Evolutionary conservation across 305 asterid genomes (phyloP).

Genomic region (Plantago coronopus): DNA sequence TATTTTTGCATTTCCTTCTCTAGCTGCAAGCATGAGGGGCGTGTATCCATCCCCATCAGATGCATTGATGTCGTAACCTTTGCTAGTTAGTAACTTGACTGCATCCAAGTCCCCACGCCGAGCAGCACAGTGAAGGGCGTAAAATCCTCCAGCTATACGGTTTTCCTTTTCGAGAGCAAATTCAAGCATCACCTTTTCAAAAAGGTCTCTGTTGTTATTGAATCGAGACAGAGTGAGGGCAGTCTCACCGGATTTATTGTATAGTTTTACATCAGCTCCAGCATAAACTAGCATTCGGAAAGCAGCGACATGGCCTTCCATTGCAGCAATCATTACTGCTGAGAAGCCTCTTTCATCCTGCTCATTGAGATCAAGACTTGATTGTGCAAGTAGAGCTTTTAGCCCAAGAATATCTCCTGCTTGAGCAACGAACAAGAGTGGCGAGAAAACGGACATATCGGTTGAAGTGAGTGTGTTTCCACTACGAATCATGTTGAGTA

Average conservation of each 20-base stretch:
- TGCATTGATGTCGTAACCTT: slow-evolving; percentile 60
- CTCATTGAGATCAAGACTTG: slow-evolving; percentile 42
- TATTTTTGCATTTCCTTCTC: slow-evolving; percentile 54
- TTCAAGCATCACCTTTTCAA: slow-evolving; percentile 75
- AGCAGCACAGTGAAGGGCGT: slow-evolving; percentile 75
- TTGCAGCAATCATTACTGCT: slow-evolving; percentile 74
- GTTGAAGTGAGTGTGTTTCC: slow-evolving; percentile 53
- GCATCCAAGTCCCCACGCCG: slow-evolving; percentile 61
- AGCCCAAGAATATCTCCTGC: slow-evolving; percentile 59
- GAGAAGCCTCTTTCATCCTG: slow-evolving; percentile 76
- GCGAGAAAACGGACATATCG: slow-evolving; percentile 46
- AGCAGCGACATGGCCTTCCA: slow-evolving; percentile 67
- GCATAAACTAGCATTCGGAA: slow-evolving; percentile 69
- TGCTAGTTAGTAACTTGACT: slow-evolving; percentile 48
- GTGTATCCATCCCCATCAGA: slow-evolving; percentile 66
- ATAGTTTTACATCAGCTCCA: slow-evolving; percentile 72
- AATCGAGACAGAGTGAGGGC: slow-evolving; percentile 52
- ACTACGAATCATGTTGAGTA: slow-evolving; percentile 41
- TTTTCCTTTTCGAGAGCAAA: slow-evolving; percentile 74
- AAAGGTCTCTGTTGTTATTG: slow-evolving; percentile 48
- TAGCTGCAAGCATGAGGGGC: slow-evolving; percentile 82
- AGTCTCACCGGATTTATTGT: slow-evolving; percentile 56
- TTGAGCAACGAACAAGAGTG: slow-evolving; percentile 55
- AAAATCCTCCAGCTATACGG: slow-evolving; percentile 55
- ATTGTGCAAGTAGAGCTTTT: slow-evolving; percentile 41